Conservation (phyloP, 2,329 filamentous ascomycete genomes). For the Exophiala mesophila region DNA sequence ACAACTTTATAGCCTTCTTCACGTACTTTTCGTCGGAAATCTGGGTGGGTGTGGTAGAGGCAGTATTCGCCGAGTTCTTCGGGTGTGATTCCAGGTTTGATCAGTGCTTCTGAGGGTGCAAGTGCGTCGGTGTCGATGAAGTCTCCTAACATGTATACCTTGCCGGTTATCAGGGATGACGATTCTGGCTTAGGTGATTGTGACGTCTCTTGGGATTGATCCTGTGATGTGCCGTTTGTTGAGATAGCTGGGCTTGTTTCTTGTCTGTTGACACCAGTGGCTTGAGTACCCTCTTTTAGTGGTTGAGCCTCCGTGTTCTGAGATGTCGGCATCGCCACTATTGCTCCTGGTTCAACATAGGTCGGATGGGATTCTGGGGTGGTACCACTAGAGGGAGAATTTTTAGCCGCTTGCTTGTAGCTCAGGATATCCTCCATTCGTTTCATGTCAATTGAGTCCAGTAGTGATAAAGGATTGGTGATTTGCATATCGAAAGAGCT, state of each 20-base stretch:
- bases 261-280: no score
- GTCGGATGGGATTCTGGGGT: neutral
- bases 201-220: neutral
- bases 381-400: neutral
- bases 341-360: neutral
- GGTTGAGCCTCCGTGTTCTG: neutral
- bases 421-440: slow-evolving; percentile 2
- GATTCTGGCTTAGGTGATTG: neutral
- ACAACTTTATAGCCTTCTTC: slow-evolving; percentile 36
- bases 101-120: neutral
- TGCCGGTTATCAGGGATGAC: slow-evolving; percentile 19
- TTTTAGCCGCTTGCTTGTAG: neutral
- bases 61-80: slow-evolving; percentile 37
- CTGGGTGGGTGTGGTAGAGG: slow-evolving; percentile 37
- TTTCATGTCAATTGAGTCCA: slow-evolving; percentile 30
- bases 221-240: neutral
- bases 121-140: slow-evolving; percentile 44
- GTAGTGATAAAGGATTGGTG: slow-evolving; percentile 33
- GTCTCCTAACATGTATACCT: slow-evolving; percentile 39
- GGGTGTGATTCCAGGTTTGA: slow-evolving; percentile 17
- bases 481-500: slow-evolving; percentile 44
- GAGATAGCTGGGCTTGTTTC: neutral
- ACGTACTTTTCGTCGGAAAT: slow-evolving; percentile 35
- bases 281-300: neutral
- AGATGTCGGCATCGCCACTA: neutral